Conservation (phyloP, 2,329 filamentous ascomycete species). For the Nemania sp. region DNA sequence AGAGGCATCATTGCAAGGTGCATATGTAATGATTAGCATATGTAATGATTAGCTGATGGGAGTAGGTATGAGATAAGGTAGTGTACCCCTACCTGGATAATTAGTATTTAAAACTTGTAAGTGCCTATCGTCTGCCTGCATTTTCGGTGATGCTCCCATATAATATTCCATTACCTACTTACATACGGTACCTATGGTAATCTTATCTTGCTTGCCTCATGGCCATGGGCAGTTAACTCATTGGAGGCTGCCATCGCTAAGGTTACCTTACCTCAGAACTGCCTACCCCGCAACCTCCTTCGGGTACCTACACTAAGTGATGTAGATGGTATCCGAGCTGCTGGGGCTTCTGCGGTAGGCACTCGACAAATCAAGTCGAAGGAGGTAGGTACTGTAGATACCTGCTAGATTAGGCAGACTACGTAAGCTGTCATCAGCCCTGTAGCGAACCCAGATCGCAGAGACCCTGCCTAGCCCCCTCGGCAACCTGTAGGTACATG, state of each 20-base stretch:
- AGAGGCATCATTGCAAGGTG: no score
- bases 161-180: no score
- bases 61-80: no score
- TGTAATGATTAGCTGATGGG: no score
- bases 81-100: no score
- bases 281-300: conserved; percentile 17
- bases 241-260: conserved; percentile 4
- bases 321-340: conserved; percentile 4
- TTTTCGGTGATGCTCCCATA: neutral
- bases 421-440: conserved; percentile 20
- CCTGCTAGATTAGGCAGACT: no score
- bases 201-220: neutral
- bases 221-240: neutral
- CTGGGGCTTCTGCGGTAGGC: conserved; percentile 3
- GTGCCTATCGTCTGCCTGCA: no score
- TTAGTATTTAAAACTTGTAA: no score
- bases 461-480: conserved; percentile 16
- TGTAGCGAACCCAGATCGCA: conserved; percentile 14
- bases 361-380: neutral
- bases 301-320: no score
- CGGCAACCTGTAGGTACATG: neutral
- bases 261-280: neutral
- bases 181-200: no score
- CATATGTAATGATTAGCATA: no score
- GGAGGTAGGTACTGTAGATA: no score